These are phyloP conservation scores for Polytolypa hystricis DNA, from an alignment of 2,329 filamentous ascomycete genomes.

Conservation along the genomic window DNA sequence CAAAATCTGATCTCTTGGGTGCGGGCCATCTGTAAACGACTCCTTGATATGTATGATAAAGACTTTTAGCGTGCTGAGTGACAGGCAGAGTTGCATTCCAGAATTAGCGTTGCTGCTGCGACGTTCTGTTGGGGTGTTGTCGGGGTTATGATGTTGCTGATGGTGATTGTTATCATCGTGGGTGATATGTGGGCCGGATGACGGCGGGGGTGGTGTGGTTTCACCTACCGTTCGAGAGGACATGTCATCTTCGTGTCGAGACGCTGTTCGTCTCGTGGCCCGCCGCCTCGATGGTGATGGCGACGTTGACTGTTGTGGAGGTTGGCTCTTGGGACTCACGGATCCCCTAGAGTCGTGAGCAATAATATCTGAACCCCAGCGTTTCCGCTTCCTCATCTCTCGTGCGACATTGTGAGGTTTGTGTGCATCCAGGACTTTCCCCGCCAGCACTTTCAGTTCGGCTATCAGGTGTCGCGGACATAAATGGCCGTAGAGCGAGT, in stretches of 20 bases:
- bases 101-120: conserved; percentile 4
- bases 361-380: conserved; percentile 13
- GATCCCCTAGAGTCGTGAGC: not conserved
- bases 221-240: not conserved
- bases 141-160: not conserved
- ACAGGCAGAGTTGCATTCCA: no score
- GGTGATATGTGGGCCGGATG: not conserved
- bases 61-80: conserved; percentile 64
- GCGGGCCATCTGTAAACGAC: conserved; percentile 58
- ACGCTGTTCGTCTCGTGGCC: no score
- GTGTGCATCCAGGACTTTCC: conserved; percentile 51
- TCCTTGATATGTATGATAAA: conserved; percentile 95
- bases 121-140: not conserved
- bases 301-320: not conserved
- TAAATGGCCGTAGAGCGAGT: conserved; percentile 77
- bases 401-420: conserved; percentile 22
- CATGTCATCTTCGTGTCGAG: no score
- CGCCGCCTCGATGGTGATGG: not conserved
- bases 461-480: conserved; percentile 71
- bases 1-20: conserved; percentile 56
- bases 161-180: not conserved
- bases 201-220: not conserved
- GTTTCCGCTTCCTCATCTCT: conserved; percentile 34
- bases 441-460: conserved; percentile 63
- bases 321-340: conserved; percentile 6